Percentiles rank a stretch among this genome's conserved stretches.
These are phyloP conservation scores for Diplotaxis tenuifolia DNA, from an alignment of 345 rosid genomes.

Conservation along the genomic window DNA sequence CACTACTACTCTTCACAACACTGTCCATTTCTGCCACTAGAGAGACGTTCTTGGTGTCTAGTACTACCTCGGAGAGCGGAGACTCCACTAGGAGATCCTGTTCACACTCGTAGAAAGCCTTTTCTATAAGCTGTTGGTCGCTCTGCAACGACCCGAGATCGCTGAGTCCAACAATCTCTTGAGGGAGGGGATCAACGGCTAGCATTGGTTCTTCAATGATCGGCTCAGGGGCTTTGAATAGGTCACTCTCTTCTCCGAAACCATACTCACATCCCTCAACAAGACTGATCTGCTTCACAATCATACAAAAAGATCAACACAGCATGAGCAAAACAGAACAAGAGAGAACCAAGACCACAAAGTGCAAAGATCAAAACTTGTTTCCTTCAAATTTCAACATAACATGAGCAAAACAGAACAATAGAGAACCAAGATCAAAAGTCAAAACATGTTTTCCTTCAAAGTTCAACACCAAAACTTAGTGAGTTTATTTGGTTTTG, in stretches of 20 bases:
- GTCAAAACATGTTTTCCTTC: background rate
- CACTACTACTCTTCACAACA: slow-evolving; percentile 27
- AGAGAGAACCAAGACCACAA: too few species aligned
- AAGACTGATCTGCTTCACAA: slow-evolving; percentile 41
- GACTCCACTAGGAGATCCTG: slow-evolving; percentile 63
- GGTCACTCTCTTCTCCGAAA: slow-evolving; percentile 77
- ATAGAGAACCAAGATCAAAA: background rate
- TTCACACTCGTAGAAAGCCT: slow-evolving; percentile 73
- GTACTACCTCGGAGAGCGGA: slow-evolving; percentile 49
- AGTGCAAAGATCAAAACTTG: too few species aligned
- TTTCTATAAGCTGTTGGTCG: slow-evolving; percentile 69
- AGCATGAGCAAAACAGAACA: background rate
- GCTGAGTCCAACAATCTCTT: slow-evolving; percentile 47
- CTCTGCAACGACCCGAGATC: slow-evolving; percentile 63
- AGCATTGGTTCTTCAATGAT: slow-evolving; percentile 61
- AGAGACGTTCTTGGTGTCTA: slow-evolving; percentile 50
- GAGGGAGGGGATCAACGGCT: slow-evolving; percentile 64
- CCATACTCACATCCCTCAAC: slow-evolving; percentile 60
- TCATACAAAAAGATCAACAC: slow-evolving; percentile 13
- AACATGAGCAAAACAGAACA: slow-evolving; percentile 1
- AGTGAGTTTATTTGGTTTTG: background rate
- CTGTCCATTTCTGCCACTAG: slow-evolving; percentile 36
- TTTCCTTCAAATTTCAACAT: too few species aligned
- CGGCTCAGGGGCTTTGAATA: slow-evolving; percentile 81
- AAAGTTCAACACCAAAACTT: background rate